Percentiles rank a stretch among this genome's conserved stretches.
Evolutionary conservation across 306 rosid species (phyloP).

Genomic region (Medicago arabica): DNA sequence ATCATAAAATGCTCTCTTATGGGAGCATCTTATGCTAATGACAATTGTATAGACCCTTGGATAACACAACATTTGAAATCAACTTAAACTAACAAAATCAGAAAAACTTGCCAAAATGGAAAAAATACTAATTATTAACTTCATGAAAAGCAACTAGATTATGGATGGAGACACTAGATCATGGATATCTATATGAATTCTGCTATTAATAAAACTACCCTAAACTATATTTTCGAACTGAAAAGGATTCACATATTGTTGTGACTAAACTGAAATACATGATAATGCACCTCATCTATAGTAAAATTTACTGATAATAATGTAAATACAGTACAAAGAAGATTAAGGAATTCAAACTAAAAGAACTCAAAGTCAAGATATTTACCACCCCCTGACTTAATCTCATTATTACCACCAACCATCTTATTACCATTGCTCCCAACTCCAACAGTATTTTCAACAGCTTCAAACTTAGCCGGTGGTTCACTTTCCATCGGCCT

Average conservation of each 20-base stretch:
- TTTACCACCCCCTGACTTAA: slow-evolving; percentile 87
- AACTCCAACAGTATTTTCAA: slow-evolving; percentile 52
- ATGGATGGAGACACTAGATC: slow-evolving; percentile 22
- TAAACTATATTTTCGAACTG: slow-evolving; percentile 45
- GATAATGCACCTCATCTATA: slow-evolving; percentile 42
- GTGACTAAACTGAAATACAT: slow-evolving; percentile 43
- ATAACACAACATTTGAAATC: no score
- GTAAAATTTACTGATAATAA: slow-evolving; percentile 40
- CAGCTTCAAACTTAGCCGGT: slow-evolving; percentile 67
- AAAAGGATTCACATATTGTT: slow-evolving; percentile 43
- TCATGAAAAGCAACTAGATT: slow-evolving; percentile 31
- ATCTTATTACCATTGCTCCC: slow-evolving; percentile 75
- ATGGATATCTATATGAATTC: slow-evolving; percentile 36
- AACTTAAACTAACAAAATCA: not conserved
- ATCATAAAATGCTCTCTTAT: no score
- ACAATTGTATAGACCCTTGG: no score
- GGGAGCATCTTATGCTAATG: no score
- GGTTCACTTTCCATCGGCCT: slow-evolving; percentile 71
- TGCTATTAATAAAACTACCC: slow-evolving; percentile 35
- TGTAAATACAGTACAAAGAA: slow-evolving; percentile 47
- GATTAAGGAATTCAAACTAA: slow-evolving; percentile 56
- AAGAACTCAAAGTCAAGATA: slow-evolving; percentile 98
- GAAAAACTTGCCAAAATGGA: slow-evolving; percentile 3
- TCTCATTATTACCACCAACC: slow-evolving; percentile 66
- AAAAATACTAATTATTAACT: slow-evolving; percentile 2